Percentiles rank a stretch among this genome's conserved stretches.
phyloP scores from a whole-genome alignment of 345 rosid species.

The Cardamine occulta region DNA sequence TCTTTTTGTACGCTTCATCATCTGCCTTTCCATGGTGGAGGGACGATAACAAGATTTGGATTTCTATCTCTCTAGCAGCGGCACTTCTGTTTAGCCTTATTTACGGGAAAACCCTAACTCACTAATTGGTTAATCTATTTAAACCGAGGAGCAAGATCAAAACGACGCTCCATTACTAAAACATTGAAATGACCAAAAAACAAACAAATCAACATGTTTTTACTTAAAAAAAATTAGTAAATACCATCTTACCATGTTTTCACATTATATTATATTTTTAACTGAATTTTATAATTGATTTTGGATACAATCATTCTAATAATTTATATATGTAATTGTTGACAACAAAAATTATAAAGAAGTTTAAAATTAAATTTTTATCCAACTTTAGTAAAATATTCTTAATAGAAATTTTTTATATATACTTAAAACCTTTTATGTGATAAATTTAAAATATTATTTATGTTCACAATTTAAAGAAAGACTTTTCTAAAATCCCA shows the following conservation, averaged over 20 bases:
- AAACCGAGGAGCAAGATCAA: neutral
- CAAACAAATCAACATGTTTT: neutral
- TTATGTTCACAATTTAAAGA: neutral
- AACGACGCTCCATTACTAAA: neutral
- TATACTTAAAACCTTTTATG: neutral
- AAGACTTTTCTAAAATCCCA: no score
- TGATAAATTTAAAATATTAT: no score
- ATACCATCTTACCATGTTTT: neutral
- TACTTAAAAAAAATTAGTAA: no score
- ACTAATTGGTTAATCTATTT: neutral
- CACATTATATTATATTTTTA: neutral
- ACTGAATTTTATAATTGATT: no score
- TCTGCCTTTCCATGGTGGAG: neutral
- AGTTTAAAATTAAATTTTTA: no score
- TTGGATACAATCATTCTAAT: neutral
- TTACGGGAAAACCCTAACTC: neutral
- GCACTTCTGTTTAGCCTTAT: neutral
- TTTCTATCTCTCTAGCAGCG: neutral
- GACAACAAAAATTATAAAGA: no score
- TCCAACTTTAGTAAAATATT: neutral
- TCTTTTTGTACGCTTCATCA: neutral
- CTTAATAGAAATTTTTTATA: neutral
- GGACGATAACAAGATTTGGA: neutral
- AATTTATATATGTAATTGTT: no score
- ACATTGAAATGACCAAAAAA: no score